Evolutionary conservation across 164 flowering plant species (phyloP).

Genomic region (Liquidambar formosana): DNA sequence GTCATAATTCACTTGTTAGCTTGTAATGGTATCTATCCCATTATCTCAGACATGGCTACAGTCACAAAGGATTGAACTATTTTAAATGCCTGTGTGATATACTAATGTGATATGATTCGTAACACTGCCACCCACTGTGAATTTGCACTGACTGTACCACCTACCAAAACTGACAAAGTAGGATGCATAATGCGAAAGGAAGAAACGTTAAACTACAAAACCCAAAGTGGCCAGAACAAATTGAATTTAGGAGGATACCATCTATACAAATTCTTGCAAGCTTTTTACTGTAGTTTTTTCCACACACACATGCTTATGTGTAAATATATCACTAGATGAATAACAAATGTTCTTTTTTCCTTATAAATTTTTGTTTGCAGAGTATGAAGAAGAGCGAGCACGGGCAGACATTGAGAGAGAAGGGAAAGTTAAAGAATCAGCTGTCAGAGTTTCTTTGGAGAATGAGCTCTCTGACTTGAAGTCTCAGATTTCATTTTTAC

Average conservation of each 20-base stretch:
- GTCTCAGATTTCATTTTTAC: conserved; percentile 38
- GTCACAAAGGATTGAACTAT: neutral
- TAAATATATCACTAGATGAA: neutral
- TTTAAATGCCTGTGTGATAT: neutral
- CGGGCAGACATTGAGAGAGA: conserved; percentile 35
- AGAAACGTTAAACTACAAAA: neutral
- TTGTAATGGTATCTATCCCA: neutral
- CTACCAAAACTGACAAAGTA: neutral
- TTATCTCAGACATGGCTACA: too few relatives aligned
- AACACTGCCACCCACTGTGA: neutral
- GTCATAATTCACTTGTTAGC: neutral
- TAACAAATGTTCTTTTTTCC: neutral
- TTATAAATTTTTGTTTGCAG: conserved; percentile 31
- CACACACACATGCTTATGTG: neutral
- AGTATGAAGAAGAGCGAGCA: conserved; percentile 33
- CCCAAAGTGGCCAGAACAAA: neutral
- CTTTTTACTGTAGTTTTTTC: neutral
- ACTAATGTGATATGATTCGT: neutral
- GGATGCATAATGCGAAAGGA: neutral
- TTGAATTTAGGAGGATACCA: neutral
- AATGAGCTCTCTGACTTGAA: conserved; percentile 51
- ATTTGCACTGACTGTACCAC: neutral
- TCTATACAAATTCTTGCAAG: neutral
- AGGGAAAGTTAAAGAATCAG: conserved; percentile 38
- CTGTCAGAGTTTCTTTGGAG: conserved; percentile 44